Evolutionary conservation across 2,329 filamentous ascomycete species (phyloP), one percentile per base, ranked within the genome.

Genomic region (Arthroderma uncinatum): DNA sequence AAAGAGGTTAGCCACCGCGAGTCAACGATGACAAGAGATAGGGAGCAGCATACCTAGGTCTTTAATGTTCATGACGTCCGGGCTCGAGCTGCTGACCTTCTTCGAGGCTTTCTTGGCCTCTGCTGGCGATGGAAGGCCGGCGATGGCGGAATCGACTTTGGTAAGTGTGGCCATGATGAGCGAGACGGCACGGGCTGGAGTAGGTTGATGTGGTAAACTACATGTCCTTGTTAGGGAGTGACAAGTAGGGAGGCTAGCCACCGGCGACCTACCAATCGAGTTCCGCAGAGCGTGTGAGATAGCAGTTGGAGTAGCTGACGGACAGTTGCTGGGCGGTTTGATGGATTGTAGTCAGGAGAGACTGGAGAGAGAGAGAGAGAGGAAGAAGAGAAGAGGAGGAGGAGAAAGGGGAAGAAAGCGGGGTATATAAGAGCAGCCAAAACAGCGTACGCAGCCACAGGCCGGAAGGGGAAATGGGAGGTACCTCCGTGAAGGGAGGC

Each of bases 71-170:
- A 79, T 83, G 58, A 92, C 83, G 64, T 86, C 88, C 60, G 88
- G 92, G 72, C 88, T 90, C 61, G 74, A 89, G 82, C 33, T 30
- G 6, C 21, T 50, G 23, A 25, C 47, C 65, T 85, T 82, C 71
- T 81, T 81, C 66, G 66, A 65, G 30, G 67, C 65, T 61, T 71
- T 72, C 58, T 72, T 68, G 53, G 61, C 56, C 70, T 84, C 81
- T 59, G 80, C 78, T 34, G 86, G 81, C 59, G 84, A 84, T 66
- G 81, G 80, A 66, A 91, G 74, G 73, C 89, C 88, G 70, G 89
- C 84, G 69, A 94, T 83, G 77, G 89, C 89, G 60, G 91, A 95
- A 75, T 96, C 91, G 77, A 95, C 84, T 79, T 94, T 95, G 75
- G 82, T 81, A 71, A 95, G 82, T 67, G 85, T 81, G 67, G 81